These are phyloP conservation scores for Acorus calamus DNA, from an alignment of 106 monocot species.

Conservation along the genomic window DNA sequence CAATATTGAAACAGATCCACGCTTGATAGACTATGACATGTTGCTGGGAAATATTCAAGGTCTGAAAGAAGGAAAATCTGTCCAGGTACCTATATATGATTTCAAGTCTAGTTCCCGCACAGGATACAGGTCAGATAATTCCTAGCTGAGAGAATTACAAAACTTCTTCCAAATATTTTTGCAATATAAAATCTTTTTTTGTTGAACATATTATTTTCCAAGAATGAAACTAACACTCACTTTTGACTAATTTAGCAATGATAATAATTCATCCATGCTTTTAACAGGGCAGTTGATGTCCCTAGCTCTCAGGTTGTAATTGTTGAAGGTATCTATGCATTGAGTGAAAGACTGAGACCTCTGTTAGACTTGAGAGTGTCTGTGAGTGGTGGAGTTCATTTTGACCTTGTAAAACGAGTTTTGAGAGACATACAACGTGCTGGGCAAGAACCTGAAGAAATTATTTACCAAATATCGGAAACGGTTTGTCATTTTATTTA, in stretches of 20 bases:
- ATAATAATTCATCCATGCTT: neutral
- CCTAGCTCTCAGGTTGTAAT: slow-evolving; percentile 87
- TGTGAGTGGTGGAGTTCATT: slow-evolving; percentile 96
- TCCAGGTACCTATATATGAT: slow-evolving; percentile 75
- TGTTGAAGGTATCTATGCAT: slow-evolving; percentile 93
- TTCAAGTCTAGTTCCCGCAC: slow-evolving; percentile 49
- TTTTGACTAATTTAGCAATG: too few species aligned
- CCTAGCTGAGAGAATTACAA: neutral
- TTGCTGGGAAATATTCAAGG: slow-evolving; percentile 61
- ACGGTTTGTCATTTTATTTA: slow-evolving; percentile 40
- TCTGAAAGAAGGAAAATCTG: slow-evolving; percentile 46
- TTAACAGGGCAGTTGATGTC: slow-evolving; percentile 71
- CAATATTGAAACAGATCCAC: slow-evolving; percentile 38
- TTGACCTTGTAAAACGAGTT: slow-evolving; percentile 98
- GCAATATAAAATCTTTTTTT: too few species aligned
- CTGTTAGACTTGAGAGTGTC: slow-evolving; percentile 86
- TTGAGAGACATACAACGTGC: slow-evolving; percentile 95
- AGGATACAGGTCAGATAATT: slow-evolving; percentile 45
- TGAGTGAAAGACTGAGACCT: slow-evolving; percentile 81
- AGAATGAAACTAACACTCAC: too few species aligned
- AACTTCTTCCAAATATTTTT: too few species aligned
- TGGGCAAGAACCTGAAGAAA: slow-evolving; percentile 97
- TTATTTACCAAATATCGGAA: slow-evolving; percentile 95
- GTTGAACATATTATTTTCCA: too few species aligned
- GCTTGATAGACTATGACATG: slow-evolving; percentile 67